These are phyloP conservation scores for Ceratocystis papillata DNA, from an alignment of 2,329 filamentous ascomycete genomes.

Conservation along the genomic window DNA sequence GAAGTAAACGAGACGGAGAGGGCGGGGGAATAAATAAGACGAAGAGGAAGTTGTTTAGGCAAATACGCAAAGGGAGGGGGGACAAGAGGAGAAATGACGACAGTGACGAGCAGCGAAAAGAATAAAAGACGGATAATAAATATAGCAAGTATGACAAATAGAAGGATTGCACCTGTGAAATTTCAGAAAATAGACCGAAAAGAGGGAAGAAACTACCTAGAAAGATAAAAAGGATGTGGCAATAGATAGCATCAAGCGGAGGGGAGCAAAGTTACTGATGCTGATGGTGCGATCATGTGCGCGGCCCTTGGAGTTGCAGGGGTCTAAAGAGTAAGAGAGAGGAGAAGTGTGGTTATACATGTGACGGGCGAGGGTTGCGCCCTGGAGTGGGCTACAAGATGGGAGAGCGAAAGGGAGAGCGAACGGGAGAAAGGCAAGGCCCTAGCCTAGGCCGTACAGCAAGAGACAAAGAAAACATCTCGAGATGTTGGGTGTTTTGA, in stretches of 20 bases:
- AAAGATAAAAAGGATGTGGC: neutral
- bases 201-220: neutral
- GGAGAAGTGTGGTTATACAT: neutral
- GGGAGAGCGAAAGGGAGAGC: neutral
- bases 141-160: neutral
- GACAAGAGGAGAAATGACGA: neutral
- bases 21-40: neutral
- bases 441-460: no score
- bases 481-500: neutral
- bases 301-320: neutral
- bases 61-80: neutral
- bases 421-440: neutral
- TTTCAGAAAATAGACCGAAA: neutral
- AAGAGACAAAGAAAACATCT: neutral
- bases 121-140: neutral
- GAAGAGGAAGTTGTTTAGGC: no score
- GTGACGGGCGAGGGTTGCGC: neutral
- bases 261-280: neutral
- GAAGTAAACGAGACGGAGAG: neutral
- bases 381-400: neutral
- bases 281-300: slow-evolving; percentile 5
- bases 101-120: neutral
- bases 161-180: neutral
- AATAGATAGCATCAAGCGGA: neutral
- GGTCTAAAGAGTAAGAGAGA: neutral